Base-by-base conservation (phyloP, 805 yeast species). In the Candida piceae region DNA sequence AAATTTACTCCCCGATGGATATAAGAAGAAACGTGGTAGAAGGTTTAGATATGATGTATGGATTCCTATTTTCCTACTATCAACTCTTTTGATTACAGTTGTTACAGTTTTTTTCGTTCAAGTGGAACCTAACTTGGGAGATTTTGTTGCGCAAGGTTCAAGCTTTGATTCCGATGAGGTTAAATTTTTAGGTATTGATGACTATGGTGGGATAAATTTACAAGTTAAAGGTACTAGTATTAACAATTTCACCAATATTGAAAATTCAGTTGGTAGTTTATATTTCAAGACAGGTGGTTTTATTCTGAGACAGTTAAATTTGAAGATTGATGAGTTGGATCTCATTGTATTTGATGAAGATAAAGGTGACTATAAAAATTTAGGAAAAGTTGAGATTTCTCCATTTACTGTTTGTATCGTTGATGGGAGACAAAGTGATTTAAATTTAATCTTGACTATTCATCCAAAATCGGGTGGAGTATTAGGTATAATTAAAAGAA, bases 271-370 rank as follows among this genome's bases (percentile, higher is more conserved):
- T 28, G 55, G 50, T 4, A 44, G 50, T 21, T 18, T 26, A 1
- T 40, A 63, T 38, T 57, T 67, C 37, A 49, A 53, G 32, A 22
- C 50, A 1, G 69, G 66, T 2, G 68, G 70, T 1, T 48, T 44
- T n/a, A 1, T 52, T 0, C 22, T 63, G 10, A 43, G 57, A 31
- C 42, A 45, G 9, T 50, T 64, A 4, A 49, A 53, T 20, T 35
- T 66, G 16, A 51, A 57, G 19, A 35, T 64, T 27, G 57, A 58
- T 26, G 44, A 57, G 7, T 40, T 65, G 17, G 57, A 60, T 18
- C 31, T 67, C 35, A 36, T 50, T 16, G 57, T 49, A 16, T 35
- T 32, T 19, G 63, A 61, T 29, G 52, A 50, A 20, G n/a, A 22
- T 4, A 47, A 38, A 27, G 42, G 42, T 9, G 56, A 53, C 12